These are phyloP conservation scores for Albifimbria verrucaria DNA, from an alignment of 2,329 filamentous ascomycete species.

Conservation along the genomic window DNA sequence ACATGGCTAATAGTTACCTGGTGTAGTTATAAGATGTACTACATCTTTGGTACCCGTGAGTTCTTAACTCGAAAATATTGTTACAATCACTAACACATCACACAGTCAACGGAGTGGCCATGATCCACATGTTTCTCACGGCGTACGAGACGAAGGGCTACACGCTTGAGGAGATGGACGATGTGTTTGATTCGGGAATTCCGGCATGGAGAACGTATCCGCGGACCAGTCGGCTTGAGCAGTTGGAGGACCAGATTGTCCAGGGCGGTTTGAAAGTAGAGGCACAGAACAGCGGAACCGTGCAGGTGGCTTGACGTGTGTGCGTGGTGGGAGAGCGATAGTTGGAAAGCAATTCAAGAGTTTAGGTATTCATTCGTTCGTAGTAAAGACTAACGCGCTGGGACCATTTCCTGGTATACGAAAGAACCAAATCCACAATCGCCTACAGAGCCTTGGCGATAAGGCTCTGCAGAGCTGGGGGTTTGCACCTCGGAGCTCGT, in stretches of 20 bases:
- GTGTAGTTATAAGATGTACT: constrained; percentile 57
- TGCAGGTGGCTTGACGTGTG: background rate
- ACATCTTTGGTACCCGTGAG: constrained; percentile 65
- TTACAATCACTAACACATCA: background rate
- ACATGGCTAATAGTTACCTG: constrained; percentile 1
- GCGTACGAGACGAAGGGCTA: constrained; percentile 67
- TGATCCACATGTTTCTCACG: constrained; percentile 63
- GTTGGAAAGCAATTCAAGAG: background rate
- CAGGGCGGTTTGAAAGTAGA: constrained; percentile 37
- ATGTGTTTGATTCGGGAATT: constrained; percentile 61
- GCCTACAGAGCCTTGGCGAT: constrained; percentile 1
- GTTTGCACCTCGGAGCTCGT: constrained; percentile 77
- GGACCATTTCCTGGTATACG: background rate
- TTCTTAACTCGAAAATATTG: background rate
- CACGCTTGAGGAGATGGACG: constrained; percentile 74
- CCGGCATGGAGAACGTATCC: constrained; percentile 54
- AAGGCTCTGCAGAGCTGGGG: constrained; percentile 29
- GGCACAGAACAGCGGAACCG: background rate
- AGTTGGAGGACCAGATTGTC: constrained; percentile 46
- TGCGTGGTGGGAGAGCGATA: background rate
- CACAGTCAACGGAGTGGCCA: constrained; percentile 60
- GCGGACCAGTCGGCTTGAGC: constrained; percentile 42
- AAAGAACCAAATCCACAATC: background rate
- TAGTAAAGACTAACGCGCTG: background rate
- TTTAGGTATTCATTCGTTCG: background rate